Base-by-base conservation (phyloP, 164 flowering plant genomes). In the Berberis thunbergii region DNA sequence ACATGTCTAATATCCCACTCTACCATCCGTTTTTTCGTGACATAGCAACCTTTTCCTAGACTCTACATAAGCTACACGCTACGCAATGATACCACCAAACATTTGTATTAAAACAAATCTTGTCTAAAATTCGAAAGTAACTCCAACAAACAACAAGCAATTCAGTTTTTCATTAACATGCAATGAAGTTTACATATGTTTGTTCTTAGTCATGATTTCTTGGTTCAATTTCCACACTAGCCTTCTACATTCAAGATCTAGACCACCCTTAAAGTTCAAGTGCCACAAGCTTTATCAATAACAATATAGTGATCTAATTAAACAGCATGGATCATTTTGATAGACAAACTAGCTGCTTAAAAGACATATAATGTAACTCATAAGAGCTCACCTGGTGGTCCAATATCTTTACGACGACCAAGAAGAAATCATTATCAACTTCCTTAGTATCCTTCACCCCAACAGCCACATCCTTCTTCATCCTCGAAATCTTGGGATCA, bases 391-490 rank as follows among this genome's bases (percentile, higher is more conserved):
- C 96, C 96, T 83, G 83, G 67, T 86, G 96, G 76, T 88, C 96
- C 49, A 67, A 53, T 8, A 88, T 88, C 83, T 84, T 84, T 13
- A 88, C 92, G 7, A 88, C 86, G 8, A 88, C 96, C 86, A 88
- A 71, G 82, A 88, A 88, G 73, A 88, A 88, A 73, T 88, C 96
- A 73, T 86, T 88, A 45, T 88, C 92, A 50, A 88, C 86, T 72
- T 86, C 89, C 71, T 64, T 86, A 11, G 83, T 79, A 71, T 88
- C 96, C 78, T 88, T 86, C 45, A 65, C 87, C 7, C 91, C 94
- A 64, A 90, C 87, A 54, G 89, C 89, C 4, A 93, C 98, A 45
- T 93, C 90, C 76, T 86, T 88, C 75, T 80, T 93, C 97, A 93
- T 83, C 74, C 70, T 73, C 0, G 97, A 90, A 41, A 93, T 57